These are phyloP conservation scores for Fusarium concolor DNA, from an alignment of 2,329 filamentous ascomycete genomes.

Conservation along the genomic window DNA sequence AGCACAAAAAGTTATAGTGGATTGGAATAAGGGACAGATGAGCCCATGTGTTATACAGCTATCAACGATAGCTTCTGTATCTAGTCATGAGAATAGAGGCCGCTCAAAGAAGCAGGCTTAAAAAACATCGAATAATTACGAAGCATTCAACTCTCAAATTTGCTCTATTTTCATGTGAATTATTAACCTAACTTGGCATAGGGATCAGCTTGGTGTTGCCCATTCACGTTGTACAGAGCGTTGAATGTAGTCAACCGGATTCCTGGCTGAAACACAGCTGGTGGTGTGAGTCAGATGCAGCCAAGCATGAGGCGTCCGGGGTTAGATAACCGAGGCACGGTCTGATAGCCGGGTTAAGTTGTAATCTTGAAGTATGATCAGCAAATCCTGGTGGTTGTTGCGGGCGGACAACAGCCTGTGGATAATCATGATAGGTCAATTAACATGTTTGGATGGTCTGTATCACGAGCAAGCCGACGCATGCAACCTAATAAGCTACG, in stretches of 20 bases:
- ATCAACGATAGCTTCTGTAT: conserved; percentile 31
- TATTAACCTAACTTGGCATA: not conserved
- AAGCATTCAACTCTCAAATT: conserved; percentile 17
- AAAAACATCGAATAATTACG: conserved; percentile 26
- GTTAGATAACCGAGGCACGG: conserved; percentile 12
- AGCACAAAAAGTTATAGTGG: conserved; percentile 32
- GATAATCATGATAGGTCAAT: conserved; percentile 14
- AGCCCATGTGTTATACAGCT: conserved; percentile 34
- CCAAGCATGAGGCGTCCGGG: conserved; percentile 32
- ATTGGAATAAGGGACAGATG: conserved; percentile 23
- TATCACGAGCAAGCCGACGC: conserved; percentile 3
- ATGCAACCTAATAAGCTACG: not conserved
- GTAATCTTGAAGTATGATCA: conserved; percentile 1
- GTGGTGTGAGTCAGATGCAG: conserved; percentile 10
- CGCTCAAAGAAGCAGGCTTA: conserved; percentile 34
- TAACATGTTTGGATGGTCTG: not conserved
- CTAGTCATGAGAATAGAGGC: conserved; percentile 30
- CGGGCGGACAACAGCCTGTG: not conserved
- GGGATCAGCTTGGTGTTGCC: not conserved
- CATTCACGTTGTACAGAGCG: not conserved
- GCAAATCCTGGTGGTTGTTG: conserved; percentile 1
- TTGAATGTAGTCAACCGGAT: not conserved
- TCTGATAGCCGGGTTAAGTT: too few species aligned
- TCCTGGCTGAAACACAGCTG: conserved; percentile 2
- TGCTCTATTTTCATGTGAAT: conserved; percentile 13